Evolutionary conservation across 2,329 filamentous ascomycete genomes (phyloP), one percentile per base, ranked within the genome.

Genomic region (Mariannaea sp.): DNA sequence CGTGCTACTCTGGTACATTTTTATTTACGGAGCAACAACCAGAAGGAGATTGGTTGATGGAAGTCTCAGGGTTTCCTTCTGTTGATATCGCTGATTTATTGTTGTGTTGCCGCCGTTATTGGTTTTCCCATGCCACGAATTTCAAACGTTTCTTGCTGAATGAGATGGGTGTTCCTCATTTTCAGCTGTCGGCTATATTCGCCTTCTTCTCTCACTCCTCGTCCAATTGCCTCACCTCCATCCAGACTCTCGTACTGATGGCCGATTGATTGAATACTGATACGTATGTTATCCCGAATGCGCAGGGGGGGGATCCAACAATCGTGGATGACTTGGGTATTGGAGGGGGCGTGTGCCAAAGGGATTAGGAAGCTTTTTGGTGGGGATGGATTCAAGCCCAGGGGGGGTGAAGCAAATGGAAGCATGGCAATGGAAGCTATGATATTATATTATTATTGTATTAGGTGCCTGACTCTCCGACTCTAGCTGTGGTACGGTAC

Each of bases 301-400:
- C 29, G 38, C 32, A 49, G 19, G 33, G 44, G 27, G 35, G 39
- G 43, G 30, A 6, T 9, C 20, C 38, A 29, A 36, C 19, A 24
- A 49, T 22, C 27, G 20, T 32, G 24, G 14, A 7, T 26, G n/a
- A 22, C 13, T 27, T 30, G 22, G 24, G 17, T 5, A 19, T 17
- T 17, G 43, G 45, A 39, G 50, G 50, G 50, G 38, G 50, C 43
- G 45, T 49, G 40, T 30, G 22, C 17, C 29, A 32, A 36, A 14
- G 20, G 35, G 17, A n/a, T 20, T 41, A 16, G 51, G 40, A 44
- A 33, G 40, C 27, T 48, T 40, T 29, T 19, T 45, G 40, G 51
- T 54, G 51, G 45, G 42, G 50, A 41, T n/a, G 29, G 41, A 36
- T 39, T 17, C 27, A 39, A 53, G n/a, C n/a, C n/a, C n/a, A n/a